Evolutionary conservation across 192 early-diverging fungal species (phyloP).

Genomic region (Backusella macrospora): DNA sequence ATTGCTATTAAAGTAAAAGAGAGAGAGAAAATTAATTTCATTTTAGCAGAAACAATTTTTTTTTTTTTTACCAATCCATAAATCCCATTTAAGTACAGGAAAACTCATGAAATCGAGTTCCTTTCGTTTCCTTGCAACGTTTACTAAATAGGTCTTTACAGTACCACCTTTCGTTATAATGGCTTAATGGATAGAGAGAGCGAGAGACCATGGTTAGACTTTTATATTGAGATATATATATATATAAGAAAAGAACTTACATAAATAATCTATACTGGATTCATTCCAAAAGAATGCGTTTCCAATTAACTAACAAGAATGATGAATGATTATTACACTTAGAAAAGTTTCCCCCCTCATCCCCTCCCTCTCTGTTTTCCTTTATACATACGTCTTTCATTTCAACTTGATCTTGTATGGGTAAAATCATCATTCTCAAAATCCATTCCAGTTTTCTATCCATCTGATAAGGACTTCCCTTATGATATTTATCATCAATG

Average conservation of each 20-base stretch:
- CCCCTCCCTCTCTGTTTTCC: too few species aligned
- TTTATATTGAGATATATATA: too few species aligned
- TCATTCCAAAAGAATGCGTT: not conserved
- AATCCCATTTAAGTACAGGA: conserved; percentile 18
- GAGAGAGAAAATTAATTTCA: too few species aligned
- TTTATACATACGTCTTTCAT: not conserved
- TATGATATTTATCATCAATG: not conserved
- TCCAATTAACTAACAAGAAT: not conserved
- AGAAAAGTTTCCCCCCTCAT: not conserved
- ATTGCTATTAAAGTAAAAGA: not conserved
- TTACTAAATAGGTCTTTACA: conserved; percentile 18
- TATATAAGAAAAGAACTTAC: conserved; percentile 14
- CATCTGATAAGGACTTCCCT: not conserved
- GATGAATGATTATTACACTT: not conserved
- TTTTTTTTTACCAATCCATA: conserved; percentile 15
- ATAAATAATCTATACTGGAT: not conserved
- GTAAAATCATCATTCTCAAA: conserved; percentile 10
- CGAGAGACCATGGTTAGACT: too few species aligned
- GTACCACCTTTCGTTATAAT: conserved; percentile 10
- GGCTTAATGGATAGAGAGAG: not conserved
- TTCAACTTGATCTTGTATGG: not conserved
- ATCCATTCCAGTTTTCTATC: conserved; percentile 13
- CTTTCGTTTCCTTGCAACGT: not conserved
- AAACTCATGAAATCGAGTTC: conserved; percentile 8
- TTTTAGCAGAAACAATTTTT: too few species aligned